Evolutionary conservation across 1,284 basidiomycete species (phyloP).

Genomic region (Ceratobasidium sp.): DNA sequence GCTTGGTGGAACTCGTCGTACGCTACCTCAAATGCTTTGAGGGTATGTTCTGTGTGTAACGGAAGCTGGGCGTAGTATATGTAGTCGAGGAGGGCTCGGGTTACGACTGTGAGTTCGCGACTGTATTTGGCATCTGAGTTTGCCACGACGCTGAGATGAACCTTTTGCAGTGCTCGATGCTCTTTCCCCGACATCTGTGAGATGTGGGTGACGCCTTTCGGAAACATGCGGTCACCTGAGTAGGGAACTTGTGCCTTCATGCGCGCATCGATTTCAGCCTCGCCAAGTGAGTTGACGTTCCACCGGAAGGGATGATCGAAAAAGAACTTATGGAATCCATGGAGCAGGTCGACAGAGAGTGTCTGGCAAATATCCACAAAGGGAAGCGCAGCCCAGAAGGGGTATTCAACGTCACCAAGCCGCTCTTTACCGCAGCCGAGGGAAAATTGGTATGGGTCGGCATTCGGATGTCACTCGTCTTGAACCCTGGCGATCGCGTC

Average conservation of each 20-base stretch:
- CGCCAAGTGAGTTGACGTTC: slow-evolving; percentile 42
- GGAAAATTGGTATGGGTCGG: slow-evolving; percentile 42
- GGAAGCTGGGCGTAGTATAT: slow-evolving; percentile 12
- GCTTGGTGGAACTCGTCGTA: neutral
- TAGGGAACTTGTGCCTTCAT: slow-evolving; percentile 15
- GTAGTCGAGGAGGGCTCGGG: neutral
- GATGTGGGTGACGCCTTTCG: slow-evolving; percentile 17
- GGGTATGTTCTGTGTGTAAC: neutral
- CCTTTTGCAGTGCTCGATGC: neutral
- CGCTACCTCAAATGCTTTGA: neutral
- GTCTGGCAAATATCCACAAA: slow-evolving; percentile 36
- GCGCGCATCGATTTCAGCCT: slow-evolving; percentile 42
- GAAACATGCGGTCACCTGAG: neutral
- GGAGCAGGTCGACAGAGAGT: slow-evolving; percentile 44
- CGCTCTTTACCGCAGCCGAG: neutral
- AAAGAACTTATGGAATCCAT: slow-evolving; percentile 45
- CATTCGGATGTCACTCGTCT: neutral
- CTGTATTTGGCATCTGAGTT: neutral
- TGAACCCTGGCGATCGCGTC: slow-evolving; percentile 11
- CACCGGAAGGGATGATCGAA: slow-evolving; percentile 44
- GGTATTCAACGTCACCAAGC: slow-evolving; percentile 47
- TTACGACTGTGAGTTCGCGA: neutral
- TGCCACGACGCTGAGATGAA: neutral
- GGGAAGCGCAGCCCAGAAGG: slow-evolving; percentile 46
- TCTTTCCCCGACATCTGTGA: slow-evolving; percentile 30